Evolutionary conservation across 78 protist species (phyloP).

Genomic region (Diacronema lutheri): DNA sequence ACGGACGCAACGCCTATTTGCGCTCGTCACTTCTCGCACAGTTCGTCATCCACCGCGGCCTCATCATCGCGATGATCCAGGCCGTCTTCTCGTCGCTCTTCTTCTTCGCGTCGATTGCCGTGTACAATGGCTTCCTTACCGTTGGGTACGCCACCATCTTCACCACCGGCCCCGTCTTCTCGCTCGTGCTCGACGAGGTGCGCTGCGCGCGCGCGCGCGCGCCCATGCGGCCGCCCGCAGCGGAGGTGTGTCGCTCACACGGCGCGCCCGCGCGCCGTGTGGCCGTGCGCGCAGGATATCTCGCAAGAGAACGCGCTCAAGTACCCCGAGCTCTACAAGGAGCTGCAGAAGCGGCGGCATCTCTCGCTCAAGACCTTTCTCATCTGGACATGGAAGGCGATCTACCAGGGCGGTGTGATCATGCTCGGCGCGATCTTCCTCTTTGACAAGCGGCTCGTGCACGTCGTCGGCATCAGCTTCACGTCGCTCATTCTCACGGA

Average conservation of each 20-base stretch:
- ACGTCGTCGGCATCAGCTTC: slow-evolving; percentile 89
- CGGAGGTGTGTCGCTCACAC: too few relatives aligned
- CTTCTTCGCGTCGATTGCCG: slow-evolving; percentile 85
- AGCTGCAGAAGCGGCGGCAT: slow-evolving; percentile 84
- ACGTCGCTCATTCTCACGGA: slow-evolving; percentile 94
- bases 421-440: slow-evolving; percentile 47
- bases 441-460: slow-evolving; percentile 69
- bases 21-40: slow-evolving; percentile 51
- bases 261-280: too few relatives aligned
- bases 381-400: slow-evolving; percentile 76
- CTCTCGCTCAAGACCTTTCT: slow-evolving; percentile 81
- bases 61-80: slow-evolving; percentile 92
- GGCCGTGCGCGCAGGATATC: slow-evolving; percentile 21
- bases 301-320: slow-evolving; percentile 52
- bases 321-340: slow-evolving; percentile 93
- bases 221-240: too few relatives aligned
- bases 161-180: slow-evolving; percentile 87
- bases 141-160: slow-evolving; percentile 85
- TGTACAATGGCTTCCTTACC: slow-evolving; percentile 75
- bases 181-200: slow-evolving; percentile 38
- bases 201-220: too few relatives aligned
- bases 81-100: slow-evolving; percentile 90
- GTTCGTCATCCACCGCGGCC: slow-evolving; percentile 97
- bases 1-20: slow-evolving; percentile 81
- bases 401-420: slow-evolving; percentile 73